phyloP scores from a whole-genome alignment of 495 filamentous ascomycete species.

The Hyphodiscus hymeniophilus region DNA sequence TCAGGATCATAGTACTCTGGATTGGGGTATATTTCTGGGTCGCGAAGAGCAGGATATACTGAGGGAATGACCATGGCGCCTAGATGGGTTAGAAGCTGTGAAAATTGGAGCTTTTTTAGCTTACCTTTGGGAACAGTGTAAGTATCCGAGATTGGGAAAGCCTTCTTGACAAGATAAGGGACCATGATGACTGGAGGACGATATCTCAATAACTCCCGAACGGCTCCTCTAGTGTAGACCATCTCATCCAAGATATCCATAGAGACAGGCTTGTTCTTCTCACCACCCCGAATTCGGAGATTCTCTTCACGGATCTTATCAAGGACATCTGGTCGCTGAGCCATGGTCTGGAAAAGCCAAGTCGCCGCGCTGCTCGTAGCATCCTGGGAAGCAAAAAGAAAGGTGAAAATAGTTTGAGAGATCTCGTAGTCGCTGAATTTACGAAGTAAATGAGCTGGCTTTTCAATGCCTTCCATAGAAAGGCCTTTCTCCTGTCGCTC shows the following conservation, averaged over 20 bases:
- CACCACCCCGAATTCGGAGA: conserved; percentile 65
- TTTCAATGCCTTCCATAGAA: conserved; percentile 58
- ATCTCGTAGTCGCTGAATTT: conserved; percentile 91
- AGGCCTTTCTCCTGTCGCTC: conserved; percentile 60
- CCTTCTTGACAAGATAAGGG: conserved; percentile 90
- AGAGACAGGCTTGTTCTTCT: conserved; percentile 58
- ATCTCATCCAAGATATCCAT: conserved; percentile 83
- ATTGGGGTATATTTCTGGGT: conserved; percentile 85
- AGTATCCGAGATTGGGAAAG: conserved; percentile 81
- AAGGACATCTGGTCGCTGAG: conserved; percentile 85
- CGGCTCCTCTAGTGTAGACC: conserved; percentile 85
- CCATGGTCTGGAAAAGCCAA: conserved; percentile 93
- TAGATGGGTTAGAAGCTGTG: conserved; percentile 12
- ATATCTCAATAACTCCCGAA: conserved; percentile 91
- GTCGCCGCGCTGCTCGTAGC: conserved; percentile 88
- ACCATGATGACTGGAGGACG: conserved; percentile 98
- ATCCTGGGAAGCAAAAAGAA: conserved; percentile 96
- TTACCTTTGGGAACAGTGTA: conserved; percentile 82
- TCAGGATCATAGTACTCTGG: conserved; percentile 88
- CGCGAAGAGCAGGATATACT: conserved; percentile 82
- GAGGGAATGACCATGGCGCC: conserved; percentile 92
- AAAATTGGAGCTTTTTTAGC: not conserved
- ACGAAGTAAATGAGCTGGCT: conserved; percentile 73
- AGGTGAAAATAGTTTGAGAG: conserved; percentile 90
- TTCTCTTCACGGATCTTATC: conserved; percentile 93